Base-by-base conservation (phyloP, 202 grass and related monocot genomes). In the Carex arenaria region DNA sequence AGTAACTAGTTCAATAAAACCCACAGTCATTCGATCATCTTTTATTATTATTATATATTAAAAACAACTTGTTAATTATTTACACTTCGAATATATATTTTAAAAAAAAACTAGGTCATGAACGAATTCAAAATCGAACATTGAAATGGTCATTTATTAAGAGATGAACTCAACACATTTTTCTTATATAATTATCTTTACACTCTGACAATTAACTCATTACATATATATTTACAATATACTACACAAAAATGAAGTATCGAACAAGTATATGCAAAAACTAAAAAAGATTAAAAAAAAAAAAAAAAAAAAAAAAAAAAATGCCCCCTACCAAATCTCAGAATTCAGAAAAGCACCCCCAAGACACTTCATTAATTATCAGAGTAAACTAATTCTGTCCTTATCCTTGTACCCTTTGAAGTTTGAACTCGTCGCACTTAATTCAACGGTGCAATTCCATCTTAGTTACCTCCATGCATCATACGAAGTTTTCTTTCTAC, bases 391-490 rank as follows among this genome's bases (percentile, higher is more conserved):
- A 36, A 43, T 45, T 72, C 42, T 72, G 69, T 26, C 0, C 19
- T 23, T 23, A 19, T 72, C 18, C 17, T 15, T 6, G 12, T 0
- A 42, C 32, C 65, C 34, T 49, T 15, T 26, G 26, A 26, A 26
- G 0, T 49, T 72, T 49, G 18, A 72, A 51, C 20, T 73, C 7
- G 65, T 68, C 34, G 6, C 19, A 52, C 15, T 22, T 36, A 60
- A 2, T 65, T 69, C 32, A 55, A 75, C 14, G 49, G 49, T 75
- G 72, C 26, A 75, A 75, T 75, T 75, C 28, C 72, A 49, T 55
- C 71, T 55, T 75, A 32, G 13, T 75, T 55, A 31, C 49, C 72
- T 74, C 47, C 12, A 31, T 30, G 47, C 13, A 56, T 56, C 54
- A 18, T 53, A 14, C 17, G 4, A 52, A 51, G 0, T 14, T 72